Conservation (phyloP, 2,329 filamentous ascomycete genomes). For the Nigrograna mackinnonii region DNA sequence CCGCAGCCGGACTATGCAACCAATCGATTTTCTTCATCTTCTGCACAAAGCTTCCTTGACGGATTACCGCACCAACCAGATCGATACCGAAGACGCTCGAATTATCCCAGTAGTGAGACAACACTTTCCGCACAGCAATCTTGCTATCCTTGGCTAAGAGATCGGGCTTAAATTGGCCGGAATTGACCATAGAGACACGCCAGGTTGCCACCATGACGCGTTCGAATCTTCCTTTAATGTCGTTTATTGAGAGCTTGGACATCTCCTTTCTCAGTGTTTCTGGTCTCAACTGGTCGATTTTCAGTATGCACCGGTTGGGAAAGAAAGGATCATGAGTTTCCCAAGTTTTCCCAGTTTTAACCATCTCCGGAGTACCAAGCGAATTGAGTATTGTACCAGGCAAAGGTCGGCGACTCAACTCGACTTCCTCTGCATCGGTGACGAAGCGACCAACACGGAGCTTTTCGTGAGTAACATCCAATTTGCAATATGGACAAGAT, state of each 20-base stretch:
- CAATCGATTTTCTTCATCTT: constrained; percentile 81
- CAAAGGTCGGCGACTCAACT: constrained; percentile 58
- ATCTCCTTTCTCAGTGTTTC: constrained; percentile 14
- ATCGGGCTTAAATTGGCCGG: constrained; percentile 10
- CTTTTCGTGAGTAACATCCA: constrained; percentile 58
- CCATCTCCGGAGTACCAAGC: constrained; percentile 53
- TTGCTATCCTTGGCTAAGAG: constrained; percentile 15
- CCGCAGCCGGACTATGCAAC: constrained; percentile 71
- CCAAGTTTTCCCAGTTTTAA: constrained; percentile 22
- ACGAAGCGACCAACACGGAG: constrained; percentile 67
- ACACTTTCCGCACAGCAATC: constrained; percentile 65
- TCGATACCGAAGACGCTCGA: constrained; percentile 67
- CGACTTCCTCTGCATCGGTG: constrained; percentile 56
- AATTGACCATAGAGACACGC: constrained; percentile 43
- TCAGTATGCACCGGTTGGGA: constrained; percentile 19
- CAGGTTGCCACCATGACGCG: constrained; percentile 3
- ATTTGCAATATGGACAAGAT: constrained; percentile 57
- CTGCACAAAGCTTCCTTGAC: constrained; percentile 65
- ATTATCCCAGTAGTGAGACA: constrained; percentile 73
- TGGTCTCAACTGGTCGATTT: constrained; percentile 25
- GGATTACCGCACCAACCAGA: constrained; percentile 65
- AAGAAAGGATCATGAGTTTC: constrained; percentile 18
- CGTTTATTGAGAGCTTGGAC: constrained; percentile 22
- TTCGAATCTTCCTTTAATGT: constrained; percentile 12
- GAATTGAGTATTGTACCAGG: constrained; percentile 68